phyloP scores from a whole-genome alignment of 768 basidiomycete species.

The Thelephora aurantiotincta region DNA sequence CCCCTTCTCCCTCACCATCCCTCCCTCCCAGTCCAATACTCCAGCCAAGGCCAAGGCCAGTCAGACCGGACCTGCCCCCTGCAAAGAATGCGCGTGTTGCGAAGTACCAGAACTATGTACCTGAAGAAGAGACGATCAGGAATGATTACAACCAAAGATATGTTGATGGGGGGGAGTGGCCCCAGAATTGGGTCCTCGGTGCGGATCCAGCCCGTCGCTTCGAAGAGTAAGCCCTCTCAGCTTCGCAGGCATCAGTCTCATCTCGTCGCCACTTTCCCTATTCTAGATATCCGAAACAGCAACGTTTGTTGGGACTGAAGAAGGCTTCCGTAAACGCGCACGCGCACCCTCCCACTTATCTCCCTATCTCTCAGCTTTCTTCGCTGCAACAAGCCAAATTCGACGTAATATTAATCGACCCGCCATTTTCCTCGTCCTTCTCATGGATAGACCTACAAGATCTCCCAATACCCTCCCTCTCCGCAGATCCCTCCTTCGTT shows the following conservation, averaged over 20 bases:
- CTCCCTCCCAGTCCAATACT: conserved; percentile 29
- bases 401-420: conserved; percentile 85
- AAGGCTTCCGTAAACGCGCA: conserved; percentile 57
- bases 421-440: conserved; percentile 77
- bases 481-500: conserved; percentile 85
- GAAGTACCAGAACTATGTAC: conserved; percentile 70
- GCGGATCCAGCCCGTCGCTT: conserved; percentile 81
- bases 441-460: conserved; percentile 76
- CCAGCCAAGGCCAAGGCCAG: conserved; percentile 22
- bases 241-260: background rate
- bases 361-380: conserved; percentile 43
- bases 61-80: conserved; percentile 41
- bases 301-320: conserved; percentile 72
- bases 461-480: conserved; percentile 68
- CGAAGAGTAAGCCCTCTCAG: conserved; percentile 66
- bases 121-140: conserved; percentile 91
- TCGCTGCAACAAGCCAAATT: conserved; percentile 59
- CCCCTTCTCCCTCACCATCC: conserved; percentile 34
- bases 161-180: conserved; percentile 85
- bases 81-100: conserved; percentile 59
- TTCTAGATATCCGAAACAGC: conserved; percentile 88
- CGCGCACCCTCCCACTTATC: conserved; percentile 61
- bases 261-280: background rate
- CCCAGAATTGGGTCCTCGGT: conserved; percentile 86
- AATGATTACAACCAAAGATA: conserved; percentile 91